Evolutionary conservation across 2,329 filamentous ascomycete species (phyloP).

Genomic region (Fusarium decemcellulare): DNA sequence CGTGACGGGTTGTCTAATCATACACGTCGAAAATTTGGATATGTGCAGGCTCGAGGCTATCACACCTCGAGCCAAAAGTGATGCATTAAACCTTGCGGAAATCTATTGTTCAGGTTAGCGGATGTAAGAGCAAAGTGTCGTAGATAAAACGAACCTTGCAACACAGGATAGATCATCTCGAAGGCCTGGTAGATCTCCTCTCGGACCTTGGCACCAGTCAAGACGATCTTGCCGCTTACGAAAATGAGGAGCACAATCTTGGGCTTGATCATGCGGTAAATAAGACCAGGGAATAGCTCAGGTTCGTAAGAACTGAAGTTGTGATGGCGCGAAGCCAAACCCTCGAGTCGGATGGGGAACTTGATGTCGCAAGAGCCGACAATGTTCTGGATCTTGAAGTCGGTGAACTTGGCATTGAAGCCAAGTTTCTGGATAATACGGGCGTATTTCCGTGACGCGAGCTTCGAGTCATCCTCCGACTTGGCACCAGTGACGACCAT

Average conservation of each 20-base stretch:
- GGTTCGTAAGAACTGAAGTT: constrained; percentile 99
- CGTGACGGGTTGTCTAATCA: constrained; percentile 61
- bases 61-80: constrained; percentile 16
- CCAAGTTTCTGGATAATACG: constrained; percentile 99
- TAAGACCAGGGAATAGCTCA: constrained; percentile 97
- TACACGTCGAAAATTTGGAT: constrained; percentile 53
- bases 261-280: constrained; percentile 99
- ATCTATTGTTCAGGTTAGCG: constrained; percentile 54
- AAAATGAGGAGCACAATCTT: constrained; percentile 99
- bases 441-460: constrained; percentile 96
- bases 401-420: constrained; percentile 99
- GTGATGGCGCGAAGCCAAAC: constrained; percentile 96
- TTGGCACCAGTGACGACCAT: constrained; percentile 99
- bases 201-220: constrained; percentile 97
- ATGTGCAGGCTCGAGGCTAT: constrained; percentile 15
- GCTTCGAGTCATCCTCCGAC: constrained; percentile 97
- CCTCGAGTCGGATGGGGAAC: constrained; percentile 97
- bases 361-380: constrained; percentile 99
- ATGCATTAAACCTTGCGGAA: constrained; percentile 69
- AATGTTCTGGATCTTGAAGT: constrained; percentile 99
- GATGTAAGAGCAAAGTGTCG: neutral
- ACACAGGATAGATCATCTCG: constrained; percentile 96
- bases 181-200: constrained; percentile 99
- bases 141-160: constrained; percentile 75
- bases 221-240: constrained; percentile 97